A percentile compares a stretch with the other conserved stretches of the same genome.
Evolutionary conservation across 495 filamentous ascomycete species (phyloP).

Genomic region (Penicillium subrubescens): DNA sequence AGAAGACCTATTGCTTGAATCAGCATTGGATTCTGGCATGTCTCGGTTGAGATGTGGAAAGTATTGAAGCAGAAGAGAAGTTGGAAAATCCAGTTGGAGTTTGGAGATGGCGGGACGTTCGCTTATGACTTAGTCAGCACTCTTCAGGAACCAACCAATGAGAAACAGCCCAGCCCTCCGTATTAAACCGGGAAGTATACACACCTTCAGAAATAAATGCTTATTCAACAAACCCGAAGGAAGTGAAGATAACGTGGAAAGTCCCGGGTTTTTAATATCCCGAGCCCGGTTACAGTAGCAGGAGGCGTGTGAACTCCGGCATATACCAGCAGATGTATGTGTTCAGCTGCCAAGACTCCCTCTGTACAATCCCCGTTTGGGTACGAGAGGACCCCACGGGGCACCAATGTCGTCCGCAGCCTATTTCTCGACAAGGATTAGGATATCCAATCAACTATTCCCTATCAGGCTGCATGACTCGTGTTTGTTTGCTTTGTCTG

Average conservation of each 20-base stretch:
- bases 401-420: neutral
- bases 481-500: neutral
- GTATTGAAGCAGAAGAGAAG: neutral
- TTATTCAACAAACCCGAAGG: too few relatives aligned
- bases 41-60: neutral
- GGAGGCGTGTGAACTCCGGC: too few relatives aligned
- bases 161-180: too few relatives aligned
- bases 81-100: constrained; percentile 5
- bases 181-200: too few relatives aligned
- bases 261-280: too few relatives aligned
- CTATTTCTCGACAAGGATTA: neutral
- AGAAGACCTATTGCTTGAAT: constrained; percentile 6
- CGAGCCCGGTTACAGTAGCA: too few relatives aligned
- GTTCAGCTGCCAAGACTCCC: neutral
- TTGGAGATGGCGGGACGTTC: too few relatives aligned
- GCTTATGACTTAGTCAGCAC: constrained; percentile 7
- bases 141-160: neutral
- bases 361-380: neutral
- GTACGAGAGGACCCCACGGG: neutral
- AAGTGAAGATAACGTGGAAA: too few relatives aligned
- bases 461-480: neutral
- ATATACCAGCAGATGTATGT: neutral
- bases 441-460: neutral
- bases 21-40: constrained; percentile 14
- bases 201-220: too few relatives aligned